Conservation (phyloP, 2,329 filamentous ascomycete species). For the Penicillium hesseltinei region DNA sequence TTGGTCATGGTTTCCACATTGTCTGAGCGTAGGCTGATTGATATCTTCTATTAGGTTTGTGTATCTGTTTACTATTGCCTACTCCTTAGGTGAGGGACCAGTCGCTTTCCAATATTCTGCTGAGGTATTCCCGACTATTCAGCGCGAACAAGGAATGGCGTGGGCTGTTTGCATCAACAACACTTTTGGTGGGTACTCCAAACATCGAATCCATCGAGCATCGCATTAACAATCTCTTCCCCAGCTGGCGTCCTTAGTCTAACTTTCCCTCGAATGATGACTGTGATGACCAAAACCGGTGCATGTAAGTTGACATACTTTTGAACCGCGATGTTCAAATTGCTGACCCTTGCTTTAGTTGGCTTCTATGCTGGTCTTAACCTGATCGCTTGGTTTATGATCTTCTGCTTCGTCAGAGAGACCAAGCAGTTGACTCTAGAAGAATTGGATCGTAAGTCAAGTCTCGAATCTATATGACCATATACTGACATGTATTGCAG, state of each 20-base stretch:
- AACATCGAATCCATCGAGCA: constrained; percentile 14
- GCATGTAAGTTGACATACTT: constrained; percentile 49
- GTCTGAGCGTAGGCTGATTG: constrained; percentile 21
- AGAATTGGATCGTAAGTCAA: constrained; percentile 26
- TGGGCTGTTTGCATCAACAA: constrained; percentile 31
- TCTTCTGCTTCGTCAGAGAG: constrained; percentile 59
- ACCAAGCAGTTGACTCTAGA: constrained; percentile 52
- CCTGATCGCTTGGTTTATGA: constrained; percentile 59
- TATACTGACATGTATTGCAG: constrained; percentile 51
- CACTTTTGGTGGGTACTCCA: constrained; percentile 19
- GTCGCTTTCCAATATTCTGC: constrained; percentile 52
- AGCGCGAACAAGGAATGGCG: constrained; percentile 42
- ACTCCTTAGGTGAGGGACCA: constrained; percentile 61
- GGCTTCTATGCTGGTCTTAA: constrained; percentile 52
- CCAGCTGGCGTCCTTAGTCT: constrained; percentile 47
- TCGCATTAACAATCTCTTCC: constrained; percentile 9
- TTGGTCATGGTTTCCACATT: too few relatives aligned
- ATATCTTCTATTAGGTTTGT: constrained; percentile 56
- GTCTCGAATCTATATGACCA: background rate
- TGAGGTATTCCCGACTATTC: constrained; percentile 54
- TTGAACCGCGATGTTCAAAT: background rate
- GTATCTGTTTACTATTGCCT: constrained; percentile 63
- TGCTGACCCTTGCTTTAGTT: constrained; percentile 43
- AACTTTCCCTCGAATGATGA: constrained; percentile 47
- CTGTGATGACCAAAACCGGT: constrained; percentile 49